Evolutionary conservation across 2,329 filamentous ascomycete genomes (phyloP).

Genomic region (Verticillium nonalfalfae): DNA sequence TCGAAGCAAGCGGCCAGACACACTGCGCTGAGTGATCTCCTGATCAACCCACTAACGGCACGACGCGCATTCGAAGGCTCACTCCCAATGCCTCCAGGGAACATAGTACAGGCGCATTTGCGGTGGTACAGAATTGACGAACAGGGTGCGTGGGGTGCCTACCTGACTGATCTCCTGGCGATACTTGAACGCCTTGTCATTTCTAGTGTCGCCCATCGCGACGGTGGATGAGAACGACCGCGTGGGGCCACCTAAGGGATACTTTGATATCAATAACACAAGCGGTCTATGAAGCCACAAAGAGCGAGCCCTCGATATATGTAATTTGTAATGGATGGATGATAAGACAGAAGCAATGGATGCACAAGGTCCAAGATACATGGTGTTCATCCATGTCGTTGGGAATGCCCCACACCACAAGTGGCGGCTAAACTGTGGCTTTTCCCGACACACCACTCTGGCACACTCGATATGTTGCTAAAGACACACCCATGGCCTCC

Average conservation of each 20-base stretch:
- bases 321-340: constrained; percentile 1
- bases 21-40: no score
- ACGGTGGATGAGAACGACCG: background rate
- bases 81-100: no score
- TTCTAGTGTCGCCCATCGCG: constrained; percentile 38
- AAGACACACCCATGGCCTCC: background rate
- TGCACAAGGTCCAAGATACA: background rate
- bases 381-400: background rate
- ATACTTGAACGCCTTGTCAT: constrained; percentile 71
- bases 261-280: background rate
- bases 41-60: no score
- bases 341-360: background rate
- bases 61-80: no score
- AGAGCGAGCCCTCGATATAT: background rate
- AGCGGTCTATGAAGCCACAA: no score
- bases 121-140: background rate
- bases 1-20: no score
- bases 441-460: background rate
- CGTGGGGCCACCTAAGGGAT: background rate
- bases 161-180: constrained; percentile 98
- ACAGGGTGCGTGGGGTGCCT: constrained; percentile 21
- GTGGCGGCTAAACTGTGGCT: background rate
- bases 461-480: background rate
- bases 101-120: no score
- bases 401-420: background rate